phyloP scores from a whole-genome alignment of 352 stramenopile species.

The Globisporangium carolinianum region DNA sequence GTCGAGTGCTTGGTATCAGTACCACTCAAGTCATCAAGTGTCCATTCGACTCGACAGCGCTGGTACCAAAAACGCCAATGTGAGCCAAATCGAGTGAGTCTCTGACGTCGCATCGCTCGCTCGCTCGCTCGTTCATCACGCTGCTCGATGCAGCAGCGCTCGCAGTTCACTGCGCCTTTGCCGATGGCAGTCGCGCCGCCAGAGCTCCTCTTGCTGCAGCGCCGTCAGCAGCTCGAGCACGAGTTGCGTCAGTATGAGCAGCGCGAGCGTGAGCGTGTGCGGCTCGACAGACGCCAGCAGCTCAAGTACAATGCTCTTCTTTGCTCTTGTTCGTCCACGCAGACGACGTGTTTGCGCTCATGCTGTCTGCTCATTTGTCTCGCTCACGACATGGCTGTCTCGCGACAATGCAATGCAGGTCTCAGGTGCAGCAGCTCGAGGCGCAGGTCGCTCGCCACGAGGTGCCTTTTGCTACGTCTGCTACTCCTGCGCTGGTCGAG shows the following conservation, averaged over 20 bases:
- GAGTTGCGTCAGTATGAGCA: constrained; percentile 21
- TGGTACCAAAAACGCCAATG: background rate
- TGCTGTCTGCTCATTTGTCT: background rate
- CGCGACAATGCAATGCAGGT: constrained; percentile 8
- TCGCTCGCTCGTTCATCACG: too few relatives aligned
- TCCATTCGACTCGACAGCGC: too few relatives aligned
- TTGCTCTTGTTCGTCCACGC: too few relatives aligned
- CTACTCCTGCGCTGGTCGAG: background rate
- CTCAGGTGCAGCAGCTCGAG: constrained; percentile 26
- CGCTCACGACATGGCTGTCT: background rate
- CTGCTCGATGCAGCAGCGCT: background rate
- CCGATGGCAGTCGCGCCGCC: background rate
- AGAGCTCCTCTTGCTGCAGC: constrained; percentile 7
- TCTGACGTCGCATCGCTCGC: background rate
- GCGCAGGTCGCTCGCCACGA: constrained; percentile 21
- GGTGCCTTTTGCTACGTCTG: constrained; percentile 5
- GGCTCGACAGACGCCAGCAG: constrained; percentile 15
- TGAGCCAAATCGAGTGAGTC: background rate
- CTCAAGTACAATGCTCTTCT: constrained; percentile 15
- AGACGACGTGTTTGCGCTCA: too few relatives aligned
- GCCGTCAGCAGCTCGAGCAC: constrained; percentile 14
- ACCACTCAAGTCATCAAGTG: too few relatives aligned
- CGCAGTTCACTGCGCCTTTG: background rate
- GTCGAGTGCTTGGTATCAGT: too few relatives aligned
- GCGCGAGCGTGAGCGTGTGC: constrained; percentile 12